Percentiles rank a stretch among this genome's conserved stretches.
phyloP scores from a whole-genome alignment of 805 yeast genomes.

The Gaillardinia entomophila region DNA sequence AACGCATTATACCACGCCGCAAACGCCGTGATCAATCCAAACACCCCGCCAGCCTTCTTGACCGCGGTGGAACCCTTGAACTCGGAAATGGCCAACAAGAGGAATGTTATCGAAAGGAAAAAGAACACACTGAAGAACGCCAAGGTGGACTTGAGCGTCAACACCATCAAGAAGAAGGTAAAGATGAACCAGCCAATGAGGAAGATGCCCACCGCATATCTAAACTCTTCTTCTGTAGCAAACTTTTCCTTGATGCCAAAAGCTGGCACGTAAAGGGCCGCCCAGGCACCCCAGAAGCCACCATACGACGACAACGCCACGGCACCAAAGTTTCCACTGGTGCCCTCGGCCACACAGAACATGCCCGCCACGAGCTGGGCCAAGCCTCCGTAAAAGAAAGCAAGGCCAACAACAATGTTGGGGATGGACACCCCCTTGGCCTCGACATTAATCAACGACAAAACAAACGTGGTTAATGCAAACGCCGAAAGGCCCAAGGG shows the following conservation, averaged over 20 bases:
- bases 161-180: conserved; percentile 34
- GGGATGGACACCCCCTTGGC: conserved; percentile 64
- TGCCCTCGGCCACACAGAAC: conserved; percentile 68
- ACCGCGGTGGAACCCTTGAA: conserved; percentile 19
- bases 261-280: conserved; percentile 43
- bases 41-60: conserved; percentile 38
- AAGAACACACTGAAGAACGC: conserved; percentile 38
- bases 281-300: conserved; percentile 76
- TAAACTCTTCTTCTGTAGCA: conserved; percentile 14
- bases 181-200: conserved; percentile 40
- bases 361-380: conserved; percentile 69
- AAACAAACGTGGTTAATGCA: conserved; percentile 62
- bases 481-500: conserved; percentile 71
- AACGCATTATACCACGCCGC: conserved; percentile 42
- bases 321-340: conserved; percentile 62
- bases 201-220: conserved; percentile 33
- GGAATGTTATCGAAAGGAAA: conserved; percentile 35
- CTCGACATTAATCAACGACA: conserved; percentile 56
- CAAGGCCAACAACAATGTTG: conserved; percentile 58
- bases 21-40: conserved; percentile 37
- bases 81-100: conserved; percentile 35
- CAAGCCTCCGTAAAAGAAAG: conserved; percentile 68
- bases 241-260: conserved; percentile 36
- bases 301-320: conserved; percentile 57
- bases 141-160: conserved; percentile 39